Evolutionary conservation across 306 rosid species (phyloP).

Genomic region (Lablab purpureus): DNA sequence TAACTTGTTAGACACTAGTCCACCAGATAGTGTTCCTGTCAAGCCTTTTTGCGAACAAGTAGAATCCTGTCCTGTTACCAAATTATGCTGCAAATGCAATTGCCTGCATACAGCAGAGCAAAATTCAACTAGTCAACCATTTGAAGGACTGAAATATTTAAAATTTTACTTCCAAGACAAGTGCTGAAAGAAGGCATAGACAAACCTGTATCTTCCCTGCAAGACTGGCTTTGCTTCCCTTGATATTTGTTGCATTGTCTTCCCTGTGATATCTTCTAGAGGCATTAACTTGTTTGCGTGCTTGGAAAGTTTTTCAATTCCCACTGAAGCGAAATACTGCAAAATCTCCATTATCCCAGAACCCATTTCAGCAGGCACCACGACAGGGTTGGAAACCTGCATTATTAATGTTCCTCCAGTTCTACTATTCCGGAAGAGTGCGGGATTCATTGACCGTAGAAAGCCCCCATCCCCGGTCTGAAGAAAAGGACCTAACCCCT

Average conservation of each 20-base stretch:
- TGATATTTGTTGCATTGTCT: slow-evolving; percentile 89
- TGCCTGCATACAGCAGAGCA: slow-evolving; percentile 59
- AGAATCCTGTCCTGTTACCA: slow-evolving; percentile 50
- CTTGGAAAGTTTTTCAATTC: slow-evolving; percentile 93
- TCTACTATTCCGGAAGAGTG: slow-evolving; percentile 69
- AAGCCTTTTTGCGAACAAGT: slow-evolving; percentile 39
- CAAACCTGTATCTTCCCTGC: slow-evolving; percentile 71
- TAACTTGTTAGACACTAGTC: slow-evolving; percentile 48
- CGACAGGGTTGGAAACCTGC: slow-evolving; percentile 93
- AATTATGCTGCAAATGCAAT: slow-evolving; percentile 56
- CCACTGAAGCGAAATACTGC: slow-evolving; percentile 78
- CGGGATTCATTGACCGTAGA: slow-evolving; percentile 82
- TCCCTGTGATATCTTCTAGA: slow-evolving; percentile 89
- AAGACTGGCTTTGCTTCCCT: slow-evolving; percentile 75
- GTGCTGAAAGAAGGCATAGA: slow-evolving; percentile 35
- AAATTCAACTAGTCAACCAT: slow-evolving; percentile 34
- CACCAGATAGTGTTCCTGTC: slow-evolving; percentile 52
- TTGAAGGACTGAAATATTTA: not conserved
- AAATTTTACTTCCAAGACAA: slow-evolving; percentile 9
- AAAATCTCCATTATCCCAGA: slow-evolving; percentile 81
- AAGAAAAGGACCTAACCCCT: slow-evolving; percentile 81
- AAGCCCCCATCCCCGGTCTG: slow-evolving; percentile 88
- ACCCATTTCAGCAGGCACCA: slow-evolving; percentile 95
- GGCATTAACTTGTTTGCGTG: slow-evolving; percentile 95
- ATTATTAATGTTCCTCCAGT: slow-evolving; percentile 75